These are phyloP conservation scores for Calonectria naviculata DNA, from an alignment of 2,329 filamentous ascomycete genomes.

Conservation along the genomic window DNA sequence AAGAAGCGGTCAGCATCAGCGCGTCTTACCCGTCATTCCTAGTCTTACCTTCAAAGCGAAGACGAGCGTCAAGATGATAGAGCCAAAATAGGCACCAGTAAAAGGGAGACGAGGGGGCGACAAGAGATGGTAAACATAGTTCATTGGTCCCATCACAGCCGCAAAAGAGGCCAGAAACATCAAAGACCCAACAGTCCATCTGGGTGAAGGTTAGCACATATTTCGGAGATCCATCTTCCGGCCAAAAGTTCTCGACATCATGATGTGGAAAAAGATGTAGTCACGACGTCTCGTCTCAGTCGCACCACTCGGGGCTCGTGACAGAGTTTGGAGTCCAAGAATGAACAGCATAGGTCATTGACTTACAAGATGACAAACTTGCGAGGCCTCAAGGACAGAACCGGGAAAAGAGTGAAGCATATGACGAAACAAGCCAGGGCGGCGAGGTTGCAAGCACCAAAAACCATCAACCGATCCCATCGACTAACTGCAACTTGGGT, in stretches of 20 bases:
- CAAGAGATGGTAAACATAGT: conserved; percentile 85
- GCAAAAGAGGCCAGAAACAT: conserved; percentile 94
- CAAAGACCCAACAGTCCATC: conserved; percentile 93
- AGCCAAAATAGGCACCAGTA: conserved; percentile 94
- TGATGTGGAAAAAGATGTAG: conserved; percentile 25
- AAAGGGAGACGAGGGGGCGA: conserved; percentile 90
- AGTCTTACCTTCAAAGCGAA: conserved; percentile 87
- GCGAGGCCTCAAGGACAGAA: conserved; percentile 81
- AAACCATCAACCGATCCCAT: conserved; percentile 96
- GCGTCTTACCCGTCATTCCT: not conserved
- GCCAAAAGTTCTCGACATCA: conserved; percentile 26
- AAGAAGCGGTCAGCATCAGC: conserved; percentile 26
- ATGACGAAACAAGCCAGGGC: conserved; percentile 93
- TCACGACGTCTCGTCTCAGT: conserved; percentile 23
- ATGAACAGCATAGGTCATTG: conserved; percentile 25
- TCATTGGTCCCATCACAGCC: conserved; percentile 89
- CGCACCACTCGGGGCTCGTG: conserved; percentile 26
- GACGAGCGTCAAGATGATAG: conserved; percentile 88
- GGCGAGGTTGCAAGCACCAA: conserved; percentile 89
- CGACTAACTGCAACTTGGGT: conserved; percentile 79
- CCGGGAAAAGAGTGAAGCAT: conserved; percentile 90
- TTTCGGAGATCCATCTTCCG: conserved; percentile 26
- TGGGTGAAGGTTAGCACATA: conserved; percentile 54
- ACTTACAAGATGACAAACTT: conserved; percentile 99
- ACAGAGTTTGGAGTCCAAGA: conserved; percentile 22